These are phyloP conservation scores for Silene coronaria DNA, from an alignment of 179 eudicot species.

Conservation along the genomic window DNA sequence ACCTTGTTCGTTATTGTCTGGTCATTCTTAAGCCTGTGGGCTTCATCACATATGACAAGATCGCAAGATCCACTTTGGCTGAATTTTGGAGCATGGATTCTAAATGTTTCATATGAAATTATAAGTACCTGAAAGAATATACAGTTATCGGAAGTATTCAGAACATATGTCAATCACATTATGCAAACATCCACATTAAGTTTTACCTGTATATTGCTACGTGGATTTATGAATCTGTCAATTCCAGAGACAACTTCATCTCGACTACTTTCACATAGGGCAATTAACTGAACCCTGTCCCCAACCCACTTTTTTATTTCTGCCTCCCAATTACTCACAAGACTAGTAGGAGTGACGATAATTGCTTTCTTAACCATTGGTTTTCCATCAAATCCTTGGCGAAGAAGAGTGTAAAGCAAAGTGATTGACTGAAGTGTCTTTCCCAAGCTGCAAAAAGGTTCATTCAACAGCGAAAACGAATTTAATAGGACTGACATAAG, in stretches of 20 bases:
- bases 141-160: constrained; percentile 11
- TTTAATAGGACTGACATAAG: background rate
- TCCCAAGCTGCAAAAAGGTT: constrained; percentile 60
- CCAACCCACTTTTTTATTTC: constrained; percentile 96
- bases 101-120: constrained; percentile 93
- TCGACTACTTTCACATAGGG: constrained; percentile 88
- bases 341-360: constrained; percentile 96
- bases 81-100: constrained; percentile 85
- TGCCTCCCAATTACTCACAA: constrained; percentile 99
- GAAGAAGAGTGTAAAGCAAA: constrained; percentile 81
- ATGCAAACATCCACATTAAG: constrained; percentile 13
- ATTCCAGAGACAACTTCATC: constrained; percentile 77
- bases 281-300: constrained; percentile 75
- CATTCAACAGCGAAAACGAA: background rate
- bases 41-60: constrained; percentile 97
- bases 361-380: constrained; percentile 95
- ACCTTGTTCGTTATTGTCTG: constrained; percentile 97
- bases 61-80: constrained; percentile 73
- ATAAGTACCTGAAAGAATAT: constrained; percentile 66
- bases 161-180: constrained; percentile 9
- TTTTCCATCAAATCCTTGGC: constrained; percentile 91
- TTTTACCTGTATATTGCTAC: constrained; percentile 60
- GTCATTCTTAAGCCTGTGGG: constrained; percentile 96
- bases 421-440: constrained; percentile 98
- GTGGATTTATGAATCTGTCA: constrained; percentile 53